Evolutionary conservation across 2,329 filamentous ascomycete genomes (phyloP).

Genomic region (Pseudovirgaria hyperparasitica): DNA sequence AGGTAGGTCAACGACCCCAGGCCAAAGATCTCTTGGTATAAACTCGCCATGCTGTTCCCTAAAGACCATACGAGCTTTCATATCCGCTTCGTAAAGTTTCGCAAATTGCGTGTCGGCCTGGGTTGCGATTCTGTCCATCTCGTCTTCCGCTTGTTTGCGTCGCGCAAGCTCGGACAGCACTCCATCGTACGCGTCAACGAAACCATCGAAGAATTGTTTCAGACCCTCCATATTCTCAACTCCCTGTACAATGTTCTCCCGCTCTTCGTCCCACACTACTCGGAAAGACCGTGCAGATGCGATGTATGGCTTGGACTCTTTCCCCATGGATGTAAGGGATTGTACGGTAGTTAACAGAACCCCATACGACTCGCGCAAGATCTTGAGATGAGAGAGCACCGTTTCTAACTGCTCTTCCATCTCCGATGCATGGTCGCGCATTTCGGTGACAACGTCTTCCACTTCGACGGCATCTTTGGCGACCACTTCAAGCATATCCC

Average conservation of each 20-base stretch:
- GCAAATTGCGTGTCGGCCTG: conserved; percentile 69
- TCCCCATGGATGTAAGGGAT: conserved; percentile 54
- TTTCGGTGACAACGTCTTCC: conserved; percentile 50
- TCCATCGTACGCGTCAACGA: conserved; percentile 71
- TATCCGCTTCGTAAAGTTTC: conserved; percentile 59
- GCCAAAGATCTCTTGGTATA: conserved; percentile 80
- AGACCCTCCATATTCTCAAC: conserved; percentile 66
- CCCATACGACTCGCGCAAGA: conserved; percentile 41
- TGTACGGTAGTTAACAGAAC: conserved; percentile 51
- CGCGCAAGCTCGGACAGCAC: conserved; percentile 75
- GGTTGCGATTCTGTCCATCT: conserved; percentile 59
- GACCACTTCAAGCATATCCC: conserved; percentile 74
- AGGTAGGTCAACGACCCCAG: conserved; percentile 58
- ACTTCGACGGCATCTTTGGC: conserved; percentile 54
- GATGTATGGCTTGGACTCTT: conserved; percentile 52
- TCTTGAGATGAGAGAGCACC: conserved; percentile 51
- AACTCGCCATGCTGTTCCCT: conserved; percentile 73
- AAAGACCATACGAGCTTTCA: conserved; percentile 62
- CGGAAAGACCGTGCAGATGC: conserved; percentile 52
- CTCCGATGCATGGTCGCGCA: conserved; percentile 60
- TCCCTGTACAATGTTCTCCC: conserved; percentile 51
- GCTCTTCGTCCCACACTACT: conserved; percentile 59
- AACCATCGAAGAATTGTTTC: conserved; percentile 74
- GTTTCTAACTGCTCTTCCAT: conserved; percentile 61
- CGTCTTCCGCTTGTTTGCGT: conserved; percentile 57